A percentile compares a stretch with the other conserved stretches of the same genome.
Evolutionary conservation across 2,329 filamentous ascomycete species (phyloP).

Genomic region (Aspergillus fumigatiaffinis): DNA sequence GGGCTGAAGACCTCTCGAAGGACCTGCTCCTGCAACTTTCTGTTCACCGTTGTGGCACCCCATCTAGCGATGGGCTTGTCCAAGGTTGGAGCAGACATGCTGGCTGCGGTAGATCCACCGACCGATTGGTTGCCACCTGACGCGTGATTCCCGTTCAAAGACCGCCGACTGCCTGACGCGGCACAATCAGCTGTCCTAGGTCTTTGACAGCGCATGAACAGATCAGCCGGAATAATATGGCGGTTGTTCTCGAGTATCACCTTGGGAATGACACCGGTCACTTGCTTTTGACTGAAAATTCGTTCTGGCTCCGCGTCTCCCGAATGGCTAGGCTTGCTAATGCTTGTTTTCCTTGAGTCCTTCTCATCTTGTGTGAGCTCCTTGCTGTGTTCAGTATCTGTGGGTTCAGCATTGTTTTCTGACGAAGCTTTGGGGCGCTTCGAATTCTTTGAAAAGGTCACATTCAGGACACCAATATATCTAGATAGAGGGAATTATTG

Average conservation of each 20-base stretch:
- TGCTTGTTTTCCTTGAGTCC: conserved; percentile 11
- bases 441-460: conserved; percentile 82
- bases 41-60: conserved; percentile 90
- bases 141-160: conserved; percentile 16
- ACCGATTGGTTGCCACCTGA: conserved; percentile 7
- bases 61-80: conserved; percentile 58
- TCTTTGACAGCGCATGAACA: conserved; percentile 62
- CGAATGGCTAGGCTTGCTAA: conserved; percentile 9
- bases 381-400: conserved; percentile 9
- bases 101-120: conserved; percentile 11
- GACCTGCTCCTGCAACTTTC: conserved; percentile 80
- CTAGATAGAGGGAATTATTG: conserved; percentile 44
- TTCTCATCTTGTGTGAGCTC: conserved; percentile 6
- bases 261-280: conserved; percentile 71
- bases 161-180: conserved; percentile 16
- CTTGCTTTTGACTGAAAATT: conserved; percentile 71
- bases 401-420: conserved; percentile 23
- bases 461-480: conserved; percentile 95
- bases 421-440: conserved; percentile 53
- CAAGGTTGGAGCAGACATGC: conserved; percentile 25
- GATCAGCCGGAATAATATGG: conserved; percentile 82
- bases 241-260: conserved; percentile 92
- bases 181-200: conserved; percentile 33
- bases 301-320: conserved; percentile 40
- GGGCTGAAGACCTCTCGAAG: conserved; percentile 88